Conservation (phyloP, 225 moss, liverwort and hornwort genomes). For the Anthoceros angustus region DNA sequence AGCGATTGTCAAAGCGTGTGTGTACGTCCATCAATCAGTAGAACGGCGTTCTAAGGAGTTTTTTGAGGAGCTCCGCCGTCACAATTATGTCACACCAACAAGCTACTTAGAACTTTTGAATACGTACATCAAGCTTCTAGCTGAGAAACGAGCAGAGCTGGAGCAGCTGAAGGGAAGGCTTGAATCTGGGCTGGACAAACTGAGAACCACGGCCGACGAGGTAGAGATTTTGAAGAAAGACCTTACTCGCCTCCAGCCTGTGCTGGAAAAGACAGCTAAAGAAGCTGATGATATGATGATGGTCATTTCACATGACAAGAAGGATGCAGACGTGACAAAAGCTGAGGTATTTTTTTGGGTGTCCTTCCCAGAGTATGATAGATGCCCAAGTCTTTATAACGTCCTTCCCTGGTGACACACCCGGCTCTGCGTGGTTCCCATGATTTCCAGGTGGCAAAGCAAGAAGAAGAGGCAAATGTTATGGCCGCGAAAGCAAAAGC, state of each 20-base stretch:
- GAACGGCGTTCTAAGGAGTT: slow-evolving; percentile 58
- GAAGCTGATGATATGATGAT: slow-evolving; percentile 91
- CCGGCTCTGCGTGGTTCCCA: no score
- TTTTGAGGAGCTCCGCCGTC: slow-evolving; percentile 49
- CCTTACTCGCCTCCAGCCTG: slow-evolving; percentile 38
- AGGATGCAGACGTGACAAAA: slow-evolving; percentile 53
- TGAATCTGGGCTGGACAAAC: slow-evolving; percentile 56
- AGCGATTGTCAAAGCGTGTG: slow-evolving; percentile 37
- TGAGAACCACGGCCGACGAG: slow-evolving; percentile 45
- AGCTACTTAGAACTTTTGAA: slow-evolving; percentile 83
- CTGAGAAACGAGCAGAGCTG: slow-evolving; percentile 45
- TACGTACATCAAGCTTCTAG: slow-evolving; percentile 51
- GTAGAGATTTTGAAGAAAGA: slow-evolving; percentile 60
- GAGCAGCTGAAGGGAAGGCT: slow-evolving; percentile 55
- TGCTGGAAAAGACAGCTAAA: slow-evolving; percentile 56
- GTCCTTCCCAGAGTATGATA: no score
- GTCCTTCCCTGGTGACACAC: no score
- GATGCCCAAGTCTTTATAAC: no score
- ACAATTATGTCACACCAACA: slow-evolving; percentile 76
- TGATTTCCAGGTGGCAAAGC: slow-evolving; percentile 39
- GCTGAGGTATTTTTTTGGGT: slow-evolving; percentile 15
- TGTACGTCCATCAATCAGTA: slow-evolving; percentile 76
- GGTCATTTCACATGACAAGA: slow-evolving; percentile 52
- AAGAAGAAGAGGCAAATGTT: slow-evolving; percentile 72
- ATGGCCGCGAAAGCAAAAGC: slow-evolving; percentile 68